Evolutionary conservation across 106 monocot species (phyloP), one percentile per base, ranked within the genome.

Genomic region (Dendrobium huoshanense): DNA sequence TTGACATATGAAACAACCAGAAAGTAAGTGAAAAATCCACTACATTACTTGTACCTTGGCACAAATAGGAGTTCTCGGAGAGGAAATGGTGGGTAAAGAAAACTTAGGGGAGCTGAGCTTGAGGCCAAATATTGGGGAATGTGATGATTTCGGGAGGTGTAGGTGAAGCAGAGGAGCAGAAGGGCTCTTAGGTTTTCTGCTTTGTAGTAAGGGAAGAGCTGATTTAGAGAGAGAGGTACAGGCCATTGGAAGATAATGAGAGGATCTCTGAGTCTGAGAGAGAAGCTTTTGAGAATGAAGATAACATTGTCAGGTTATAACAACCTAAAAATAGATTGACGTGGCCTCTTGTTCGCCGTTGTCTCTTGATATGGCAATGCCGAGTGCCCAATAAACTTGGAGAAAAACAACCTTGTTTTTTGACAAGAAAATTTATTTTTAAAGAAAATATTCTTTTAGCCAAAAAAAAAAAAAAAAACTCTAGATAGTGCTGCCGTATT

Each of bases 41-140:
- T 31, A 10, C 54, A 54, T 77, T 13, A 0, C 7, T 20, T 15
- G 17, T 80, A 92, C 92, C 92, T 92, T 90, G 10, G 88, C 90
- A 78, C 70, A 84, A 67, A 92, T 86, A 68, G 47, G 41, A 75
- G 73, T 37, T 72, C 79, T 84, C 61, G 42, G 37, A 61, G 48
- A 22, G 44, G 67, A 16, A 6, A 70, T 15, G 56, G 27, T 25
- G 42, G 81, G 75, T 7, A 77, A 77, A 27, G 78, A 13, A 75
- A 47, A n/a, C 70, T 24, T 44, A 43, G 58, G 25, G 85, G 77
- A 29, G 81, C 86, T 70, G 86, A 86, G 56, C 43, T 33, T 82
- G 65, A 82, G 64, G 67, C 86, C 88, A 78, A 83, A 78, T 33
- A 88, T 41, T 48, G 85, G 92, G 55, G 90, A 90, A 55, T 83